Percentiles rank a stretch among this genome's conserved stretches.
phyloP scores from a whole-genome alignment of 352 stramenopile genomes.

The Pythium aristosporum region DNA sequence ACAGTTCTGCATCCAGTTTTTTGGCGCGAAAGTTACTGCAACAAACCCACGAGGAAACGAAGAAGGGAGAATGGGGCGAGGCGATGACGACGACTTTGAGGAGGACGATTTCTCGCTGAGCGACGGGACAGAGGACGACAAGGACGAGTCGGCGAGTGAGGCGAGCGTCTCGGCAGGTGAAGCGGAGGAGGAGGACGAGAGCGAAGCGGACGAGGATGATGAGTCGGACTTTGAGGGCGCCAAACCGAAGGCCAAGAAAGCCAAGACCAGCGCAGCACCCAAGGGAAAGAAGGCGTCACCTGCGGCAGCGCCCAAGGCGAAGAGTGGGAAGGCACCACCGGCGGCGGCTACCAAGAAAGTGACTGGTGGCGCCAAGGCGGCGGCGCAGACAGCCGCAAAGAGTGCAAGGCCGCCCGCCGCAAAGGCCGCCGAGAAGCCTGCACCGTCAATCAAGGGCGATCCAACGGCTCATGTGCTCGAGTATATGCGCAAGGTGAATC shows the following conservation, averaged over 20 bases:
- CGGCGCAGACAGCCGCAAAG: slow-evolving; percentile 23
- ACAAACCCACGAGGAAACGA: background rate
- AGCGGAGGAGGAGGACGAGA: slow-evolving; percentile 30
- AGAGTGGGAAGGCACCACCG: background rate
- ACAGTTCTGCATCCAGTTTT: background rate
- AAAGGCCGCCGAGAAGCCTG: slow-evolving; percentile 19
- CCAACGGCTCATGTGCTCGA: slow-evolving; percentile 54
- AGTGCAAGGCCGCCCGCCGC: background rate
- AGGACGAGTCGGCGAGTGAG: slow-evolving; percentile 36
- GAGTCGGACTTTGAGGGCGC: slow-evolving; percentile 49
- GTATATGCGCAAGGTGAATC: slow-evolving; percentile 67
- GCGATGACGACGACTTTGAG: slow-evolving; percentile 33
- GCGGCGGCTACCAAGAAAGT: slow-evolving; percentile 7
- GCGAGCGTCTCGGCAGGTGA: slow-evolving; percentile 19
- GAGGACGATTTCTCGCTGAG: slow-evolving; percentile 64
- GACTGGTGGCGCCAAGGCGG: background rate
- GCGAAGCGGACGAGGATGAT: slow-evolving; percentile 34
- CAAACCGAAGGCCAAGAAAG: slow-evolving; percentile 10
- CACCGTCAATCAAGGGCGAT: slow-evolving; percentile 36
- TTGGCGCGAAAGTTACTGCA: slow-evolving; percentile 1
- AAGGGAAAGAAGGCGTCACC: slow-evolving; percentile 13
- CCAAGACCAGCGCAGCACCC: slow-evolving; percentile 10
- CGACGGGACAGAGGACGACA: slow-evolving; percentile 41
- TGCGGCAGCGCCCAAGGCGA: background rate
- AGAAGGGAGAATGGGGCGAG: slow-evolving; percentile 11